Evolutionary conservation across 225 moss, liverwort and hornwort species (phyloP).

Genomic region (Sphagnum tenellum): DNA sequence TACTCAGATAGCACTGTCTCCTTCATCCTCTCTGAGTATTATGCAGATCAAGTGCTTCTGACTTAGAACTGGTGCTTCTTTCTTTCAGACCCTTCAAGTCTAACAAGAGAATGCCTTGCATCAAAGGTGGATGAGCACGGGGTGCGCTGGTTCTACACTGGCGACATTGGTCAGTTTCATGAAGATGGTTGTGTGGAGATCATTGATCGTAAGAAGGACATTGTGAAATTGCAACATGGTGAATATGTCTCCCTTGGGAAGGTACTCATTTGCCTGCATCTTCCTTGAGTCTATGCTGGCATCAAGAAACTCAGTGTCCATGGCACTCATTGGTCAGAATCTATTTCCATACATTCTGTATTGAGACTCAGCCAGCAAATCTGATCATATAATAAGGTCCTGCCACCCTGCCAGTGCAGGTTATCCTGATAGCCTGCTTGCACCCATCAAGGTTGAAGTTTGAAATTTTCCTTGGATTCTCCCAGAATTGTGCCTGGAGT

Average conservation of each 20-base stretch:
- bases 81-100: no score
- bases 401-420: no score
- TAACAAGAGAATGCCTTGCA: neutral
- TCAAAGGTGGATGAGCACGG: conserved; percentile 71
- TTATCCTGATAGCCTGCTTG: neutral
- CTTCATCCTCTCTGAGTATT: no score
- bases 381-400: no score
- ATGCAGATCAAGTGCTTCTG: no score
- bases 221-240: conserved; percentile 93
- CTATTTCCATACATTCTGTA: no score
- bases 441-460: neutral
- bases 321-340: no score
- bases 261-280: conserved; percentile 16
- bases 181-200: conserved; percentile 85
- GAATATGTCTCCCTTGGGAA: conserved; percentile 98
- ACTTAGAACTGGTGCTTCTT: no score
- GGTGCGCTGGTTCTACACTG: conserved; percentile 87
- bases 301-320: no score
- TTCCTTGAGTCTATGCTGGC: no score
- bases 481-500: neutral
- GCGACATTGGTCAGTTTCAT: conserved; percentile 85
- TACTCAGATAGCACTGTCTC: no score
- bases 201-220: conserved; percentile 94
- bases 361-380: no score
- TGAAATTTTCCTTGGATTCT: neutral